These are phyloP conservation scores for Claviceps paspali DNA, from an alignment of 2,329 filamentous ascomycete species.

Conservation along the genomic window DNA sequence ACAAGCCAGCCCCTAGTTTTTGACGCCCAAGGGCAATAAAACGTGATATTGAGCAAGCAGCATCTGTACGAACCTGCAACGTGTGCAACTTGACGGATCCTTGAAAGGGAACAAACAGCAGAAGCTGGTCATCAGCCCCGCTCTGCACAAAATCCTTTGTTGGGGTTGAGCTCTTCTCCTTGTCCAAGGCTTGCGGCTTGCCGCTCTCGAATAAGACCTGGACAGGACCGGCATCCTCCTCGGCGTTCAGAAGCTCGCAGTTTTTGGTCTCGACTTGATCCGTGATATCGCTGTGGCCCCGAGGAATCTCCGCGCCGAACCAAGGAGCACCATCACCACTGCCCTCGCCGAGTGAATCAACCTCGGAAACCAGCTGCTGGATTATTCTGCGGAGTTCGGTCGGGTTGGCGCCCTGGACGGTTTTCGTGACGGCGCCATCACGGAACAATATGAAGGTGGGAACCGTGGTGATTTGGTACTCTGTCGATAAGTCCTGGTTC, in stretches of 20 bases:
- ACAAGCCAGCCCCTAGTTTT: neutral
- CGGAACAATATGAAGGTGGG: slow-evolving; percentile 90
- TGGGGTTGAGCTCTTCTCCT: slow-evolving; percentile 36
- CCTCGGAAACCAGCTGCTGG: slow-evolving; percentile 54
- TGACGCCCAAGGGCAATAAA: neutral
- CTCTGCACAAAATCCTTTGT: slow-evolving; percentile 81
- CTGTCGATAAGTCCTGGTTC: slow-evolving; percentile 56
- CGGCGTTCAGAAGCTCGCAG: slow-evolving; percentile 76
- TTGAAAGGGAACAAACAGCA: slow-evolving; percentile 85
- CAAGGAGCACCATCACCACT: slow-evolving; percentile 36
- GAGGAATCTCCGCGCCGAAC: slow-evolving; percentile 60
- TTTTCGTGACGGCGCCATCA: slow-evolving; percentile 49
- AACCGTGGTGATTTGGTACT: slow-evolving; percentile 60
- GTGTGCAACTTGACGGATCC: slow-evolving; percentile 81
- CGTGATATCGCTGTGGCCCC: slow-evolving; percentile 72
- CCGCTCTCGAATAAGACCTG: slow-evolving; percentile 55
- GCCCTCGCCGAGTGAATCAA: slow-evolving; percentile 36
- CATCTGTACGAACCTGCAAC: slow-evolving; percentile 35
- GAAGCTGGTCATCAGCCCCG: slow-evolving; percentile 91
- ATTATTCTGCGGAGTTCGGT: slow-evolving; percentile 55
- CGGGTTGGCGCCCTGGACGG: slow-evolving; percentile 60
- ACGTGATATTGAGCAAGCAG: neutral
- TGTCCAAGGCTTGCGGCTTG: slow-evolving; percentile 49
- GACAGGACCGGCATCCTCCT: slow-evolving; percentile 59
- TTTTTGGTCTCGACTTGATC: slow-evolving; percentile 65